Evolutionary conservation across 169 alveolate species (phyloP), one percentile per base, ranked within the genome.

Genomic region (Eimeria acervulina): DNA sequence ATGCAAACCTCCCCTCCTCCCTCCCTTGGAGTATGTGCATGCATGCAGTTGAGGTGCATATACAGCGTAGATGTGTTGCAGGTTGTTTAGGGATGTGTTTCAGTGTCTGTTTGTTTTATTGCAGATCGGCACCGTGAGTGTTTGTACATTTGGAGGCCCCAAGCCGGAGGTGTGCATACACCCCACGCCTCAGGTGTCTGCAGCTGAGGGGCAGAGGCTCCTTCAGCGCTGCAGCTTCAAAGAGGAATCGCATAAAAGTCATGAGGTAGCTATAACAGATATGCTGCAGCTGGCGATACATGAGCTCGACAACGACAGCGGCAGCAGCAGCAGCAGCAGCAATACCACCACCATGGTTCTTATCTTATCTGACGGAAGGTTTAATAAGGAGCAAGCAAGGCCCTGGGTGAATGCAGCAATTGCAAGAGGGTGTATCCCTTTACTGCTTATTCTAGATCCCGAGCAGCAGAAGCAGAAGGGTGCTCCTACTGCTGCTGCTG

Each of bases 331-430:
- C 85, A 93, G 94, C 80, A 96, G 97, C 96, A 68, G 87, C 88
- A 97, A 95, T 55, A 90, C 88, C n/a, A 63, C 66, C 31, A 93
- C 84, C 96, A 76, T 95, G 95, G 98, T 98, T 47, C 98, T 99
- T 91, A 98, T 99, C 19, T 96, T 99, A 31, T 97, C 99, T 42
- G 99, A 98, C 97, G 99, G 99, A 68, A 98, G 99, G 90, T 98
- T 99, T 96, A 99, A 99, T 96, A 99, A 99, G 96, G 97, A 97
- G 80, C 98, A 98, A 84, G 98, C 98, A 3, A 96, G 97, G 81
- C 98, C 98, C 10, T 98, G 99, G 97, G 95, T 98, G 19, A 96
- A 98, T 36, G 96, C 97, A 42, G 98, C 98, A 51, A 95, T 97
- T 83, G 98, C 98, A 33, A 95, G 97, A 76, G 97, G 97, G 42